A percentile compares a stretch with the other conserved stretches of the same genome.
phyloP scores from a whole-genome alignment of 768 basidiomycete species.

The Mycena galericulata region DNA sequence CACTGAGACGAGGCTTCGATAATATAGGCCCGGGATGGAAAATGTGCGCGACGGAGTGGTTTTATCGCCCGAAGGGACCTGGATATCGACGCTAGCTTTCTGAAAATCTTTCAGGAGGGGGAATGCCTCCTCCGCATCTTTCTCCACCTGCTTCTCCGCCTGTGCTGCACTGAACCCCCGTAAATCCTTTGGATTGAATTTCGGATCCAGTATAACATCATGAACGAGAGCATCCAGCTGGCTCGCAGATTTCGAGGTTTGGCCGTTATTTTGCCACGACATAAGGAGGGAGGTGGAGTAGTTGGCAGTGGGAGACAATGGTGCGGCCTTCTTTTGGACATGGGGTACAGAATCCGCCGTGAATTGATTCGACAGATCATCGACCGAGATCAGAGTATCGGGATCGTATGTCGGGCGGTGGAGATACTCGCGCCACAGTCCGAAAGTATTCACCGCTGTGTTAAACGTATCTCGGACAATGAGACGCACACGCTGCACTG shows the following conservation, averaged over 20 bases:
- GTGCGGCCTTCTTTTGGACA: neutral
- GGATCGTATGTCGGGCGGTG: slow-evolving; percentile 31
- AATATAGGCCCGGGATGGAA: slow-evolving; percentile 40
- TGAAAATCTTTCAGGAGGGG: neutral
- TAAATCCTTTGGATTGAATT: slow-evolving; percentile 30
- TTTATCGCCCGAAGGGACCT: neutral
- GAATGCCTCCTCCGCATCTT: neutral
- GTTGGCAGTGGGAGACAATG: neutral
- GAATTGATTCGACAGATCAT: slow-evolving; percentile 21
- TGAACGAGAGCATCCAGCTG: slow-evolving; percentile 29
- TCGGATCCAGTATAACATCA: slow-evolving; percentile 25
- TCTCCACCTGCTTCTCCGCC: slow-evolving; percentile 13
- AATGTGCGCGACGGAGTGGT: slow-evolving; percentile 19
- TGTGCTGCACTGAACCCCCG: slow-evolving; percentile 24
- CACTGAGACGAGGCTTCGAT: slow-evolving; percentile 38
- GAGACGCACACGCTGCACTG: slow-evolving; percentile 10
- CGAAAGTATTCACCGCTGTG: slow-evolving; percentile 16
- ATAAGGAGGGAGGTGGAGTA: neutral
- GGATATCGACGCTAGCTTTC: neutral
- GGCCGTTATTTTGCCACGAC: slow-evolving; percentile 26
- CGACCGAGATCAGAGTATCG: slow-evolving; percentile 4
- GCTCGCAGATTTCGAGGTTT: slow-evolving; percentile 26
- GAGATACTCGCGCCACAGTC: slow-evolving; percentile 21
- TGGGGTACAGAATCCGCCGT: neutral
- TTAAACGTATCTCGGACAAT: slow-evolving; percentile 23